Evolutionary conservation across 495 filamentous ascomycete species (phyloP), one percentile per base, ranked within the genome.

Genomic region (Trichoderma erinaceum): DNA sequence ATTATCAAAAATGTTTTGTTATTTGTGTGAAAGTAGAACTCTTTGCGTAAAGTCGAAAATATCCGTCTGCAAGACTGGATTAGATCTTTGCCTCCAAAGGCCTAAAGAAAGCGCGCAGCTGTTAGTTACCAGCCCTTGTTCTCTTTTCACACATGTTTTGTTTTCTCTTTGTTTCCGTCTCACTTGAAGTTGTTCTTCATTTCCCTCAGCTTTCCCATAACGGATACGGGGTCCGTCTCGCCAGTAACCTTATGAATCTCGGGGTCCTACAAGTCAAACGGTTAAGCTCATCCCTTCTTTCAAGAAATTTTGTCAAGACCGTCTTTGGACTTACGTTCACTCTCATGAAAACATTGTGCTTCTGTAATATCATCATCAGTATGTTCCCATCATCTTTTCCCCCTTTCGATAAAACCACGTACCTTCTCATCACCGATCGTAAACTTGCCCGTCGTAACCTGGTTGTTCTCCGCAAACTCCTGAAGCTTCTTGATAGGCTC

Each of bases 341-440:
- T 68, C 88, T 85, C 95, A 99, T 98, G 73, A 99, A 99, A 3
- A 97, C 93, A 75, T 99, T 99, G 76, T 98, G 93, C 76, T 92
- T 78, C 93, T 96, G 73, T 4, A 8, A 52, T 23, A 7, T 4
- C 29, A 52, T 35, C 35, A 66, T 74, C 56, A 71, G 69, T 41
- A 12, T 23, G 12, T 3, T 7, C 1, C 8, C 32, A 0, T 27
- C 41, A 5, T 7, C 0, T n/a, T n/a, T 10, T 12, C 8, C 15
- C 8, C 10, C 41, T 12, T 4, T 23, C 63, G 29, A n/a, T 15
- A 12, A 63, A 41, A 38, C 0, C 10, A 70, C 78, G 71, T 78
- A 93, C 92, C 89, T 99, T 99, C 78, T 99, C 95, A 76, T 99
- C 93, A 0, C 91, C 93, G 77, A 99, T 98, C 0, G 95, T 99